phyloP scores from a whole-genome alignment of 78 protist species.

The Dictyostelium capitatum region DNA sequence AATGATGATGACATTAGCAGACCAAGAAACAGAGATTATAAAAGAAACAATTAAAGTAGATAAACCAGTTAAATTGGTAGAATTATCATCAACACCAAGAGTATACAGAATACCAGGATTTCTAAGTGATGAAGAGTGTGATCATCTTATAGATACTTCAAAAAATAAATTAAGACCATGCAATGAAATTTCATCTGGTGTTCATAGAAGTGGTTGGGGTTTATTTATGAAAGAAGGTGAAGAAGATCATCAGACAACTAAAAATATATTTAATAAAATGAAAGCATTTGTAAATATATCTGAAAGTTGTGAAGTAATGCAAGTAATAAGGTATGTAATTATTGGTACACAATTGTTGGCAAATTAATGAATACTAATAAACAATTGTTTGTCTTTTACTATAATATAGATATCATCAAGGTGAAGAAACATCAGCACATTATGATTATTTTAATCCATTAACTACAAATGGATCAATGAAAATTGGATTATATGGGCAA shows the following conservation, averaged over 20 bases:
- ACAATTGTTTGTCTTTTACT: neutral
- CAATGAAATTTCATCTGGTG: conserved; percentile 77
- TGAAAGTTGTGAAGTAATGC: conserved; percentile 75
- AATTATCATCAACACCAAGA: conserved; percentile 59
- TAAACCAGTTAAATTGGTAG: conserved; percentile 40
- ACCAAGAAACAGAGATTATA: conserved; percentile 57
- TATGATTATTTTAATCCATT: conserved; percentile 79
- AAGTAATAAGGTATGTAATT: conserved; percentile 68
- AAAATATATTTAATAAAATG: conserved; percentile 74
- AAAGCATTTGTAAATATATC: conserved; percentile 72
- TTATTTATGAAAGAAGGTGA: conserved; percentile 78
- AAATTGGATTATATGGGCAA: conserved; percentile 81
- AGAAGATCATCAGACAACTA: conserved; percentile 59
- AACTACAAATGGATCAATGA: conserved; percentile 80
- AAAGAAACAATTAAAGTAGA: conserved; percentile 19
- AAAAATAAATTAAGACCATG: conserved; percentile 72
- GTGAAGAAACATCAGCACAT: conserved; percentile 78
- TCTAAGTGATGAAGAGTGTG: conserved; percentile 57
- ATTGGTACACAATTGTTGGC: too few species aligned
- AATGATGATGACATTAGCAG: conserved; percentile 72
- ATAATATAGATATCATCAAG: conserved; percentile 64
- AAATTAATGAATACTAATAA: neutral
- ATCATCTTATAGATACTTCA: conserved; percentile 54
- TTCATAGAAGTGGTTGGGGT: conserved; percentile 81
- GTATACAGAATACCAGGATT: conserved; percentile 73